Percentiles rank a stretch among this genome's conserved stretches.
Evolutionary conservation across 2,329 filamentous ascomycete genomes (phyloP).

Genomic region (Graphilbum fragrans): DNA sequence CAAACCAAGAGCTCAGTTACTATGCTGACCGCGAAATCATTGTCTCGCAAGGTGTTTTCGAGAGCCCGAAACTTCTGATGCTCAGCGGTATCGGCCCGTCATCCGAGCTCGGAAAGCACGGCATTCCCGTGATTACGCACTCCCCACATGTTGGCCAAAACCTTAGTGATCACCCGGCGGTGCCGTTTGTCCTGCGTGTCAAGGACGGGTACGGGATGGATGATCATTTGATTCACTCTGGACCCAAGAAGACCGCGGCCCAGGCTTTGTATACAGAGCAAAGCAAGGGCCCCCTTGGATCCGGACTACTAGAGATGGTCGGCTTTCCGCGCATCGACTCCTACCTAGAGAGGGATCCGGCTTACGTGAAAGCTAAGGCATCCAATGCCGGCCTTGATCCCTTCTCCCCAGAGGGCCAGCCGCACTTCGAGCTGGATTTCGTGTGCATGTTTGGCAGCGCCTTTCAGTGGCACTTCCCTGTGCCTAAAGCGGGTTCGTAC

Average conservation of each 20-base stretch:
- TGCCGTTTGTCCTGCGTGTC: slow-evolving; percentile 34
- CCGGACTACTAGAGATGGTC: slow-evolving; percentile 33
- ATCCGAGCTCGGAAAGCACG: slow-evolving; percentile 35
- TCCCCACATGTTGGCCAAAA: slow-evolving; percentile 53
- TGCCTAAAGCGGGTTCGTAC: slow-evolving; percentile 30
- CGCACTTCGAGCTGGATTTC: slow-evolving; percentile 52
- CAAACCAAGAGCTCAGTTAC: slow-evolving; percentile 29
- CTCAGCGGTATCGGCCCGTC: slow-evolving; percentile 50
- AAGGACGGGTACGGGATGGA: slow-evolving; percentile 28
- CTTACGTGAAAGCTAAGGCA: slow-evolving; percentile 30
- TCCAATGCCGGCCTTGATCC: slow-evolving; percentile 35
- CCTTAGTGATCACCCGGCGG: slow-evolving; percentile 48
- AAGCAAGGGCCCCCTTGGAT: slow-evolving; percentile 21
- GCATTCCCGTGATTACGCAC: slow-evolving; percentile 41
- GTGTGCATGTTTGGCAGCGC: slow-evolving; percentile 41
- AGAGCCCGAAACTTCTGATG: slow-evolving; percentile 53
- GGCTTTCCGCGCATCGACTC: slow-evolving; percentile 46
- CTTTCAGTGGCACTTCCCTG: slow-evolving; percentile 35
- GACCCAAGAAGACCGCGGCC: slow-evolving; percentile 20
- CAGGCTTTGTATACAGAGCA: slow-evolving; percentile 22
- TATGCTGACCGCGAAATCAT: slow-evolving; percentile 36
- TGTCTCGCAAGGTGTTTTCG: slow-evolving; percentile 41
- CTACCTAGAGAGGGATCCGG: slow-evolving; percentile 32
- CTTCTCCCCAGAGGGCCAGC: slow-evolving; percentile 42
- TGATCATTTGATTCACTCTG: slow-evolving; percentile 25